Percentiles rank a stretch among this genome's conserved stretches.
Conservation (phyloP, 441 rosid genomes). For the Populus hybrid region DNA sequence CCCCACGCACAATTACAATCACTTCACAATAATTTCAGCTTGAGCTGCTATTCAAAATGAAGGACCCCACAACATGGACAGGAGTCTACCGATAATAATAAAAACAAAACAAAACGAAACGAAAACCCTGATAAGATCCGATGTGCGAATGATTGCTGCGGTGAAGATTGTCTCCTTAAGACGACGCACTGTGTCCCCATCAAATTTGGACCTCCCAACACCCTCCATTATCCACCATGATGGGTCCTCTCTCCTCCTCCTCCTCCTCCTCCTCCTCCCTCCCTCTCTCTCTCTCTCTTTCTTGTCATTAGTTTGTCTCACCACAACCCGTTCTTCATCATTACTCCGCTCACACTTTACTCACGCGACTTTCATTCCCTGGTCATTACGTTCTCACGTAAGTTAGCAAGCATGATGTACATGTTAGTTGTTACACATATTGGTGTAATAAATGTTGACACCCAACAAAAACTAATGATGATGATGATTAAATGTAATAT, state of each 20-base stretch:
- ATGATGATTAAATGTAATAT: too few species aligned
- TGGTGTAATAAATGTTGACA: too few species aligned
- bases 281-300: background rate
- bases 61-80: slow-evolving; percentile 7
- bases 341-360: background rate
- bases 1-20: slow-evolving; percentile 15
- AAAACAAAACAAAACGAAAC: background rate
- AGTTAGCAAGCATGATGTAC: background rate
- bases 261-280: too few species aligned
- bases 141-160: slow-evolving; percentile 51
- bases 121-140: slow-evolving; percentile 17
- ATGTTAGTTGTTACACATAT: too few species aligned
- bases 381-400: background rate
- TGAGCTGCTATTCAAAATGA: background rate
- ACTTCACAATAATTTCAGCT: slow-evolving; percentile 22
- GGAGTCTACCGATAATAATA: background rate
- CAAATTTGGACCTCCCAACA: background rate
- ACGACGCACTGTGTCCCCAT: slow-evolving; percentile 30
- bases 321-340: too few species aligned
- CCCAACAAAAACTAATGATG: too few species aligned
- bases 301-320: slow-evolving; percentile 16
- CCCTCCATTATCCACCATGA: slow-evolving; percentile 4
- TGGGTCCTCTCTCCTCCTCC: background rate
- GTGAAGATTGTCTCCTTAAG: slow-evolving; percentile 34
- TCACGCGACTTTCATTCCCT: slow-evolving; percentile 28